Evolutionary conservation across 768 basidiomycete species (phyloP).

Genomic region (Tricholoma bakamatsutake): DNA sequence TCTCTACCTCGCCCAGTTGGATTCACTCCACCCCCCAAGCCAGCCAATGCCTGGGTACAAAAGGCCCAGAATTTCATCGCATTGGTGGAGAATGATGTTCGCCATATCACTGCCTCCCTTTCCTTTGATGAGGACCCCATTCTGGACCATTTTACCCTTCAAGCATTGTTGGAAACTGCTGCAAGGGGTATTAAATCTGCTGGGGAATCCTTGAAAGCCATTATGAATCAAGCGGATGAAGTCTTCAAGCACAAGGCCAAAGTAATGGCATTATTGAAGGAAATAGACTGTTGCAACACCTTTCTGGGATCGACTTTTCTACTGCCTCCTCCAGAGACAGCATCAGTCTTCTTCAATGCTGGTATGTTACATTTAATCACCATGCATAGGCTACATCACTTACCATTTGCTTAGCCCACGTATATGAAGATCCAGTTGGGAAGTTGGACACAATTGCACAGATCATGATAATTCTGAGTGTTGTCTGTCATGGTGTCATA

Average conservation of each 20-base stretch:
- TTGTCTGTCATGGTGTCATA: not conserved
- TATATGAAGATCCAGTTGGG: not conserved
- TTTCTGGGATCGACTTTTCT: not conserved
- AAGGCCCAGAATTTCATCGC: not conserved
- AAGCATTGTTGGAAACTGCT: not conserved
- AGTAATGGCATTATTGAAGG: not conserved
- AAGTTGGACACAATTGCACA: slow-evolving; percentile 1
- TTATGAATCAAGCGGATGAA: not conserved
- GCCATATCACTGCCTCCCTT: no score
- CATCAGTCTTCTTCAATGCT: slow-evolving; percentile 9
- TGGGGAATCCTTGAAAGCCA: not conserved
- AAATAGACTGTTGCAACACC: not conserved
- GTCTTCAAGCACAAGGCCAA: not conserved
- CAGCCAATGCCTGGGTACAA: no score
- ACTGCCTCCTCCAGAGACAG: not conserved
- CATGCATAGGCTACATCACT: not conserved
- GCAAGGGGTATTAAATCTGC: not conserved
- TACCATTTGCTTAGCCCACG: not conserved
- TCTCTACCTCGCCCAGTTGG: no score
- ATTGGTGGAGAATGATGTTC: not conserved
- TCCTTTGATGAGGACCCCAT: no score
- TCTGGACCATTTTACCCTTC: no score
- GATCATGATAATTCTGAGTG: not conserved
- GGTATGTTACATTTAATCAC: slow-evolving; percentile 15
- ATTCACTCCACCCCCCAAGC: no score